Conservation (phyloP, 2,329 filamentous ascomycete species). For the Allantophomopsis lycopodina region DNA sequence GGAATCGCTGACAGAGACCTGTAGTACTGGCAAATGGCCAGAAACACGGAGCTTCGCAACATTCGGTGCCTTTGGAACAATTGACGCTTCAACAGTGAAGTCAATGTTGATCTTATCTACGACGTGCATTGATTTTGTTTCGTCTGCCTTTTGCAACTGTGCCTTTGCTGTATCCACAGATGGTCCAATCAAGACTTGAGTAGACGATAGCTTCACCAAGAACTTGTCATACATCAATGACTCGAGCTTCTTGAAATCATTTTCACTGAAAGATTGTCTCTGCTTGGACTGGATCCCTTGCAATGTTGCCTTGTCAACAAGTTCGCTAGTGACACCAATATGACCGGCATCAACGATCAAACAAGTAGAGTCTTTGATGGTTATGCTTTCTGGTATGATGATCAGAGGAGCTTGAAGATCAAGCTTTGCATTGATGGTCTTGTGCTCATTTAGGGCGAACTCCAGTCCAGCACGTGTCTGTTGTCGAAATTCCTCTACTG, state of each 20-base stretch:
- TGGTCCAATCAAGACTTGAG: constrained; percentile 87
- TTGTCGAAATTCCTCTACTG: constrained; percentile 85
- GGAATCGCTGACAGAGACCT: constrained; percentile 81
- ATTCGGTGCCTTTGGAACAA: constrained; percentile 89
- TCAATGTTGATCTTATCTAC: constrained; percentile 97
- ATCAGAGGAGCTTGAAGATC: constrained; percentile 93
- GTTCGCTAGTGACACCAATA: constrained; percentile 82
- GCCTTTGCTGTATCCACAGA: constrained; percentile 82
- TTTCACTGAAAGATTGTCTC: constrained; percentile 71
- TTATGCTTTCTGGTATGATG: constrained; percentile 90
- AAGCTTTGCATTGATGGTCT: constrained; percentile 91
- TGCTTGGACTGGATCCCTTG: constrained; percentile 87
- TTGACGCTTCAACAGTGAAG: constrained; percentile 91
- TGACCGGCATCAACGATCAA: constrained; percentile 94
- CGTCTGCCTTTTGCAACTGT: constrained; percentile 57
- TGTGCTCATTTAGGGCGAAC: constrained; percentile 94
- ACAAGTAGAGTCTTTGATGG: constrained; percentile 65
- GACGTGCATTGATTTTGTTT: constrained; percentile 66
- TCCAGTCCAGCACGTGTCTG: constrained; percentile 93
- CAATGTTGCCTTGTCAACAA: constrained; percentile 85
- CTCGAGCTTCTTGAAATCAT: constrained; percentile 79
- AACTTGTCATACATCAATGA: constrained; percentile 98
- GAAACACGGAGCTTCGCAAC: constrained; percentile 85
- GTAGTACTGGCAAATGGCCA: constrained; percentile 81
- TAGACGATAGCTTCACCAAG: constrained; percentile 81